phyloP scores from a whole-genome alignment of 2,329 filamentous ascomycete genomes.

The Claviceps capensis region DNA sequence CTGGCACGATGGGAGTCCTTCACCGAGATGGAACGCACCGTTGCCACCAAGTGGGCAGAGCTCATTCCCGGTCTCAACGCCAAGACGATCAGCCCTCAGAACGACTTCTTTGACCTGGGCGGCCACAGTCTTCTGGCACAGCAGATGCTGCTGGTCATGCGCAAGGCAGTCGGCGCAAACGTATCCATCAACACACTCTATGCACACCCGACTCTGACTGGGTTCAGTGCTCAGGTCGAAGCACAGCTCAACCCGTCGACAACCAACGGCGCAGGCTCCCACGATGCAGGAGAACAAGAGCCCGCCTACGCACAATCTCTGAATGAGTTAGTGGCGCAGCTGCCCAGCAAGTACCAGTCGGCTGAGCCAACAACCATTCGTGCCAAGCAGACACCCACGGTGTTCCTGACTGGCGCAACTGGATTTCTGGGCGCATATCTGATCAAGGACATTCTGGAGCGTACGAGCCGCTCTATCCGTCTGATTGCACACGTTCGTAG shows the following conservation, averaged over 20 bases:
- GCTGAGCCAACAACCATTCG: conserved; percentile 21
- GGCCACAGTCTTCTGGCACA: conserved; percentile 43
- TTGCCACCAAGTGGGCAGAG: conserved; percentile 52
- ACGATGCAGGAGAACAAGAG: conserved; percentile 27
- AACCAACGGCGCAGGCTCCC: conserved; percentile 10
- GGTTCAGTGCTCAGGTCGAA: conserved; percentile 18
- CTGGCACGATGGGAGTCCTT: conserved; percentile 38
- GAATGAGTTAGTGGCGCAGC: conserved; percentile 31
- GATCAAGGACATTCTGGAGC: conserved; percentile 55
- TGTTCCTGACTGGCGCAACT: conserved; percentile 75
- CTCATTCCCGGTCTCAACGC: conserved; percentile 54
- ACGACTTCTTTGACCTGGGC: conserved; percentile 24
- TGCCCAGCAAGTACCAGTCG: conserved; percentile 28
- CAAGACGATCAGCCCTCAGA: conserved; percentile 37
- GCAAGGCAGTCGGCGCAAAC: conserved; percentile 16
- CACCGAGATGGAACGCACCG: conserved; percentile 24
- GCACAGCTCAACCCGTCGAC: conserved; percentile 9
- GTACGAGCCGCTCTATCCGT: conserved; percentile 5
- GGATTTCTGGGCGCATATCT: conserved; percentile 71
- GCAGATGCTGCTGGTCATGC: conserved; percentile 54
- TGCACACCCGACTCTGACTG: conserved; percentile 14
- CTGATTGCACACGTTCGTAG: conserved; percentile 62
- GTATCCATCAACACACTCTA: conserved; percentile 21
- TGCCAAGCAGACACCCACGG: conserved; percentile 28
- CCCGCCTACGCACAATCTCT: conserved; percentile 40